Base-by-base conservation (phyloP, 202 grass and related monocot species). In the Carex arenaria region DNA sequence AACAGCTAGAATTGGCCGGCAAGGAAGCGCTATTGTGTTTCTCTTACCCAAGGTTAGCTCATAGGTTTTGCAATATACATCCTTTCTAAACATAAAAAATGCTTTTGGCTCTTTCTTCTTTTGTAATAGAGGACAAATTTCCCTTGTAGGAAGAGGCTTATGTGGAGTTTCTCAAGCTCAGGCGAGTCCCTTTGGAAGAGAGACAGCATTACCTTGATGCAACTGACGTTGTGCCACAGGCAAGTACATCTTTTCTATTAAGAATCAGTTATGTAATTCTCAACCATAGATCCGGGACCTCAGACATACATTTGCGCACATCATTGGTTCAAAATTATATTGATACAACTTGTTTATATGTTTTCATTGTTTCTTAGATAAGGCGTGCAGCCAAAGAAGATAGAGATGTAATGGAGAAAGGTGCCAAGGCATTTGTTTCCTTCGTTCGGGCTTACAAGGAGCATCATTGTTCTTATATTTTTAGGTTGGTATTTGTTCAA, bases 401-500 rank as follows among this genome's bases (percentile, higher is more conserved):
- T 66, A 88, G 96, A 31, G 92, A 90, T 85, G 85, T 99, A 26
- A 95, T 99, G 96, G 93, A 99, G 70, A 99, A 99, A 86, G 96
- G 93, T 72, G 86, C 92, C 61, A 95, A 91, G 89, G 89, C 96
- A 40, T 99, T 99, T 80, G 96, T 99, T 19, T 99, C 95, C 10
- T 95, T 88, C 45, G 40, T 99, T 49, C 91, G 96, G 43, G 90
- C 96, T 85, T 99, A 99, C 77, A 99, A 99, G 86, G 96, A 99
- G 72, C 96, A 99, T 56, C 96, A 99, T 49, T 99, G 96, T 64
- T 92, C 91, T 45, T 99, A 91, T 81, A 95, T 99, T 78, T 95
- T 95, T 87, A 95, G 87, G 88, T 89, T 62, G 31, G 51, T 34
- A 43, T 70, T 69, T 56, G 4, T 47, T 59, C n/a, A n/a, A 67